A percentile compares a stretch with the other conserved stretches of the same genome.
These are phyloP conservation scores for Fusarium neocosmosporiellum DNA, from an alignment of 2,329 filamentous ascomycete genomes.

Conservation along the genomic window DNA sequence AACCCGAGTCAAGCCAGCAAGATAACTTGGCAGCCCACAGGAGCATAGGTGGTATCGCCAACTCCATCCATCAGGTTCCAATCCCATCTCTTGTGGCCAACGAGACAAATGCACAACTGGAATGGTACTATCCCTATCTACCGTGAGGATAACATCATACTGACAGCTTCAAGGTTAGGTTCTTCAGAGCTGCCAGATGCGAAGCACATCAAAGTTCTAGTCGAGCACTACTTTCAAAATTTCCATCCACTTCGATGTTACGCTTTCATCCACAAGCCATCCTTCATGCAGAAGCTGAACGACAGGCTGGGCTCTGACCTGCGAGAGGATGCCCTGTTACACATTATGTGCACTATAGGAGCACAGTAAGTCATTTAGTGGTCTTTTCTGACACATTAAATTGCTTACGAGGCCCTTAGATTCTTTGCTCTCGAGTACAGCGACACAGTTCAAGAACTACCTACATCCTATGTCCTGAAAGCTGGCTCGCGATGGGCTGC, in stretches of 20 bases:
- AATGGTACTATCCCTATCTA: neutral
- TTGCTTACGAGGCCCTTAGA: neutral
- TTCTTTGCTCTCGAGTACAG: constrained; percentile 29
- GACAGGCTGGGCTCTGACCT: constrained; percentile 18
- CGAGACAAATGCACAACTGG: neutral
- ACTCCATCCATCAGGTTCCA: neutral
- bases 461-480: constrained; percentile 3
- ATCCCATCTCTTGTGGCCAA: neutral
- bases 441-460: constrained; percentile 5
- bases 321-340: constrained; percentile 31
- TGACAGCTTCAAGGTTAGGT: constrained; percentile 17
- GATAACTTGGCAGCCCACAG: neutral
- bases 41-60: neutral
- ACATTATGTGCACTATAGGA: constrained; percentile 38
- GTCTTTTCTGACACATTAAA: neutral
- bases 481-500: constrained; percentile 29
- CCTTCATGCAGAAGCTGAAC: constrained; percentile 36
- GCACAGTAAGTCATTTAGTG: constrained; percentile 23
- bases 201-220: constrained; percentile 25
- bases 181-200: constrained; percentile 8
- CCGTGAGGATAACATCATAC: neutral
- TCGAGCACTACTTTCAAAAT: constrained; percentile 36
- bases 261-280: constrained; percentile 40
- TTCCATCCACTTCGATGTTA: constrained; percentile 43
- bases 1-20: neutral